phyloP scores from a whole-genome alignment of 1,284 basidiomycete genomes.

The Violaceomyces palustris region DNA sequence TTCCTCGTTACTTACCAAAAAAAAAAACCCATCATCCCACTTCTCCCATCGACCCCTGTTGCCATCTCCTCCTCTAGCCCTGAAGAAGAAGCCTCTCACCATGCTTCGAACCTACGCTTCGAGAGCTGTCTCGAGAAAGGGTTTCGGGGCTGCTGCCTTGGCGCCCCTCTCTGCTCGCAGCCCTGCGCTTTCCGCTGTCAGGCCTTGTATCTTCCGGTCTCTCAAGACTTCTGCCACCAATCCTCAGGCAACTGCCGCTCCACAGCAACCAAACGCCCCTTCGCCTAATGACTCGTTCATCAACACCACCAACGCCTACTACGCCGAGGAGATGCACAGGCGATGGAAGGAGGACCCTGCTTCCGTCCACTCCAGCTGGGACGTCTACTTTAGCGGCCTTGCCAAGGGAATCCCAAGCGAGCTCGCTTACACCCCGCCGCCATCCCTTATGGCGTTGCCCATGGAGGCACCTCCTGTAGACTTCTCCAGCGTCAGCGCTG shows the following conservation, averaged over 20 bases:
- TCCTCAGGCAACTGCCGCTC: constrained; percentile 25
- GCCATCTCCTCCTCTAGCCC: too few relatives aligned
- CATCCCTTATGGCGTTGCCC: constrained; percentile 62
- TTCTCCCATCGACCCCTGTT: too few relatives aligned
- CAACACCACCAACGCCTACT: constrained; percentile 80
- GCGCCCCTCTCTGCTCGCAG: constrained; percentile 22
- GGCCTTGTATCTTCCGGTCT: constrained; percentile 4
- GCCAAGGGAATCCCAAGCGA: constrained; percentile 79
- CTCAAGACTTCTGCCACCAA: constrained; percentile 28
- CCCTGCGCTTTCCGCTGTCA: constrained; percentile 4
- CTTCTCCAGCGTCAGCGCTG: constrained; percentile 59
- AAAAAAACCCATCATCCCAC: too few relatives aligned
- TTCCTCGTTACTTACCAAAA: too few relatives aligned
- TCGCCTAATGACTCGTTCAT: constrained; percentile 42
- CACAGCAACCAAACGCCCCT: constrained; percentile 34
- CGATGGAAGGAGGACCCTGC: constrained; percentile 62
- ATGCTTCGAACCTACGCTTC: constrained; percentile 35
- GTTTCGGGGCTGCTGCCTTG: constrained; percentile 20
- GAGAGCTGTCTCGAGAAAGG: constrained; percentile 21
- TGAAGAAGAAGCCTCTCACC: background rate
- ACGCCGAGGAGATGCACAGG: constrained; percentile 72
- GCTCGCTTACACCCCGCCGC: constrained; percentile 80
- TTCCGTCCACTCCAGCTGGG: constrained; percentile 91
- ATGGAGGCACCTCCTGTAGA: constrained; percentile 76
- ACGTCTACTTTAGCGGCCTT: constrained; percentile 87